Base-by-base conservation (phyloP, 345 rosid species). In the Passiflora organensis region DNA sequence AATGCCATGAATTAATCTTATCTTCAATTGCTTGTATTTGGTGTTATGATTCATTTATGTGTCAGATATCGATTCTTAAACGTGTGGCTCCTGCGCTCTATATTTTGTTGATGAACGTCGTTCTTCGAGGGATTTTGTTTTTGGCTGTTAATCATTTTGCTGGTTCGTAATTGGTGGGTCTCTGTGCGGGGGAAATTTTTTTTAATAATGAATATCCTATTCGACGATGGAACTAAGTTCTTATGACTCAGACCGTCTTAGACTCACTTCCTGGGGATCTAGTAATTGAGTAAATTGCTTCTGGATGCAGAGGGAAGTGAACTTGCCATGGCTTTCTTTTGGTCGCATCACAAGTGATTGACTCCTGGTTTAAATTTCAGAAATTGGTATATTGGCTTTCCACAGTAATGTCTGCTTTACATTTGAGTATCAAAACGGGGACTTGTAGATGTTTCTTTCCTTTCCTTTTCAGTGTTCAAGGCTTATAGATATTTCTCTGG, bases 401-500 rank as follows among this genome's bases (percentile, higher is more conserved):
- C 19, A 37, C 46, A 14, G 43, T 11, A 0, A 2, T 17, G 13
- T 28, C 10, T 25, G 9, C 21, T 20, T 24, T 42, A 4, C 23
- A n/a, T 59, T 39, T 48, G 10, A 36, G 46, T 28, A 28, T 2
- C 5, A 28, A 28, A 28, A 28, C 8, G 34, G 34, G 34, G 34
- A 8, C 34, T 28, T 28, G 8, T 28, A 28, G 34, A 28, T 2
- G 3, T 28, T 28, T 3, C 34, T 28, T 8, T 28, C 8, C 34
- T 19, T 50, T 60, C 53, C 52, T 58, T 43, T 45, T 48, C 48
- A 39, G 22, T 28, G 50, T 65, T 13, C 60, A 43, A 49, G 47
- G 60, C 50, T 53, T 48, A 38, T 18, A 66, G 38, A 48, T 59
- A 43, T 54, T 13, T 50, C 51, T 59, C 56, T 42, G 71, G 56